Percentiles rank a stretch among this genome's conserved stretches.
phyloP scores from a whole-genome alignment of 768 basidiomycete genomes.

The Daedaleopsis nitida region DNA sequence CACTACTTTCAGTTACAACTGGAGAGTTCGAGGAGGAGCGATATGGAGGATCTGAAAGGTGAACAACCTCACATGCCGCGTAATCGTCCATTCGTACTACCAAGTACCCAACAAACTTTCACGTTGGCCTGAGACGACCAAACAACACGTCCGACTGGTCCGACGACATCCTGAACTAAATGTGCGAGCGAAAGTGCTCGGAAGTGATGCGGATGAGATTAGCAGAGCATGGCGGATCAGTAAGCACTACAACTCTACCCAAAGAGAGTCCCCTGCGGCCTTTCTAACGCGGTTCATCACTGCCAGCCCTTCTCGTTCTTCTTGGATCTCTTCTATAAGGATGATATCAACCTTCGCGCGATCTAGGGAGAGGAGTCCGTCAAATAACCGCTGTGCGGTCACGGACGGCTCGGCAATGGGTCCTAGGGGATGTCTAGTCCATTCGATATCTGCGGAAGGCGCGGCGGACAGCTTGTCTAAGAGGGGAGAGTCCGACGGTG shows the following conservation, averaged over 20 bases:
- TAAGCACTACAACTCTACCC: conserved; percentile 20
- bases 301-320: conserved; percentile 84
- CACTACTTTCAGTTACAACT: too few species aligned
- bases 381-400: conserved; percentile 83
- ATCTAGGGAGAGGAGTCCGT: conserved; percentile 84
- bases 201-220: background rate
- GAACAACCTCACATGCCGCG: too few species aligned
- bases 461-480: conserved; percentile 27
- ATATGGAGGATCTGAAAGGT: too few species aligned
- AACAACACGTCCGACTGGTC: too few species aligned
- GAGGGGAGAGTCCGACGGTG: conserved; percentile 58
- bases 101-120: too few species aligned
- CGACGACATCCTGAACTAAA: too few species aligned
- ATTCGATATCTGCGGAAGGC: conserved; percentile 42
- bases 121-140: too few species aligned
- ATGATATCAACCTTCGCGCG: conserved; percentile 76
- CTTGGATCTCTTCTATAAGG: conserved; percentile 80
- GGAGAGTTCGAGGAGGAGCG: too few species aligned
- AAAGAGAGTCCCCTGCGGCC: conserved; percentile 66
- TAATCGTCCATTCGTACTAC: too few species aligned
- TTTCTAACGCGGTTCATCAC: conserved; percentile 94
- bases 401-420: conserved; percentile 57
- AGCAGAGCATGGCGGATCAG: background rate
- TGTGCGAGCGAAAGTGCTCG: too few species aligned
- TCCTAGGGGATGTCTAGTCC: conserved; percentile 54